Base-by-base conservation (phyloP, 257 asterid species). In the Solanum chilense region DNA sequence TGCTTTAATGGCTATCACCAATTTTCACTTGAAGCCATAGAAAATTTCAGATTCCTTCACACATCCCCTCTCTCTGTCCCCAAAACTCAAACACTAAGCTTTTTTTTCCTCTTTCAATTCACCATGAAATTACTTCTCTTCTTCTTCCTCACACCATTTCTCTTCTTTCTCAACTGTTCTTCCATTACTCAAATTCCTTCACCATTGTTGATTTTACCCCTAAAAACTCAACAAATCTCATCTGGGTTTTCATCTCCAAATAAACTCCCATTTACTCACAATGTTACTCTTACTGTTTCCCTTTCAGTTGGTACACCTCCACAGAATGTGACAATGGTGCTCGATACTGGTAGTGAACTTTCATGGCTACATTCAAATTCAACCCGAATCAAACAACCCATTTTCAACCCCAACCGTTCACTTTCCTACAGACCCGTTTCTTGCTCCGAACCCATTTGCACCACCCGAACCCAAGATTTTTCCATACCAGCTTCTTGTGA, bases 281-380 rank as follows among this genome's bases (percentile, higher is more conserved):
- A 96, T 44, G 96, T 96, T 58, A 96, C 99, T 27, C 98, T 96
- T 87, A 96, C 99, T 0, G 96, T 96, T 23, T 93, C 98, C 18
- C 87, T 96, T 29, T 88, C 95, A 3, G 98, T 95, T 3, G 99
- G 99, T 25, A 87, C 96, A 39, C 99, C 99, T 31, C 94, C 96
- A 58, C 99, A 96, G 93, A 94, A 95, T 29, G 98, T 93, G 39
- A 93, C 97, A 78, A 96, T 96, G 99, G 98, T 96, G 64, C 96
- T 96, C 84, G 98, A 96, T 89, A 95, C 99, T 47, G 99, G 99
- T 27, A 96, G 98, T 42, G 98, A 96, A 89, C 98, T 96, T 88
- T 96, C 99, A 25, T 96, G 98, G 98, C 90, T 96, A 21, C 98
- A 92, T 35, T 95, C 96, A 93, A 95, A 95, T 91, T 80, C 91